Evolutionary conservation across 345 rosid species (phyloP).

Genomic region (Pistacia atlantica): DNA sequence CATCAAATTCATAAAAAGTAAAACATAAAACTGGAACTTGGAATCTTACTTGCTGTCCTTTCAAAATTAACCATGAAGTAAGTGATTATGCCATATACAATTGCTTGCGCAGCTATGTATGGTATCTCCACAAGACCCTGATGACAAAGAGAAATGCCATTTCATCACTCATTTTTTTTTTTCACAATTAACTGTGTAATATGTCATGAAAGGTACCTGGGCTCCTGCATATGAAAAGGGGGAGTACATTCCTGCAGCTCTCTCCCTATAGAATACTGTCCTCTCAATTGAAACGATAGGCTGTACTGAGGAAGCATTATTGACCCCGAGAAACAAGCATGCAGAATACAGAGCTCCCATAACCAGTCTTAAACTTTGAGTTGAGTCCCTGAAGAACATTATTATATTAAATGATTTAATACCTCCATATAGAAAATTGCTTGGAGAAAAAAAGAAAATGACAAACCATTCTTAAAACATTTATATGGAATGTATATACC

Average conservation of each 20-base stretch:
- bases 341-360: constrained; percentile 91
- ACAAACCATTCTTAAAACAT: background rate
- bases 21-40: background rate
- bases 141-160: constrained; percentile 1
- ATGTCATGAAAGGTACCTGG: constrained; percentile 42
- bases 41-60: constrained; percentile 64
- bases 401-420: background rate
- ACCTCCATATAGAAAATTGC: background rate
- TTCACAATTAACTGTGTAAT: background rate
- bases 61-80: constrained; percentile 84
- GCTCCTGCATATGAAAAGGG: constrained; percentile 80
- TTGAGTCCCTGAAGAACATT: constrained; percentile 39
- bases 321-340: constrained; percentile 84
- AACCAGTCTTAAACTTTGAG: constrained; percentile 57
- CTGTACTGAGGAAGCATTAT: constrained; percentile 84
- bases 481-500: background rate
- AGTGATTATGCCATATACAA: constrained; percentile 74
- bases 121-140: constrained; percentile 94
- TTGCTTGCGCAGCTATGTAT: constrained; percentile 69
- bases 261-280: constrained; percentile 90
- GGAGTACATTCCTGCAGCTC: constrained; percentile 86
- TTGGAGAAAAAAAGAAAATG: background rate
- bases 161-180: background rate
- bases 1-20: background rate
- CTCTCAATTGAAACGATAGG: constrained; percentile 89